Evolutionary conservation across 306 rosid species (phyloP).

Genomic region (Sechiopsis laciniata): DNA sequence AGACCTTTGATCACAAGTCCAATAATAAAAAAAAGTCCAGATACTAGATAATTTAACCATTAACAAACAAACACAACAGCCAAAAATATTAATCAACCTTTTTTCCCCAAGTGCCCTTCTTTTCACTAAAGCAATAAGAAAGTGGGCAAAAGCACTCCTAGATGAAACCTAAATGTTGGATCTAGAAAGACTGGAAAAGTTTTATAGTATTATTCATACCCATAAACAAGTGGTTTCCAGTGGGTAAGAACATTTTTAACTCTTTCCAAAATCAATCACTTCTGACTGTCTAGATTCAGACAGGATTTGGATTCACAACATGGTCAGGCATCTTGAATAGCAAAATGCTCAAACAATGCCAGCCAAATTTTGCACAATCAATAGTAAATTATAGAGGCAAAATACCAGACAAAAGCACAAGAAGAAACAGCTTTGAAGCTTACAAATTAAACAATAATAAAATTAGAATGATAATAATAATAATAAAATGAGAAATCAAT

Average conservation of each 20-base stretch:
- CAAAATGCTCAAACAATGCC: background rate
- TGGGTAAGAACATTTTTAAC: too few species aligned
- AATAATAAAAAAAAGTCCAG: too few species aligned
- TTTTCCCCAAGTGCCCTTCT: background rate
- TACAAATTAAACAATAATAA: background rate
- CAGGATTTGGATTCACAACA: background rate
- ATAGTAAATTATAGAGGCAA: background rate
- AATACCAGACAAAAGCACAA: background rate
- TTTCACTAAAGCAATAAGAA: too few species aligned
- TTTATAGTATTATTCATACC: too few species aligned
- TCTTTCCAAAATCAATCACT: background rate
- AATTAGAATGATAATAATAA: background rate
- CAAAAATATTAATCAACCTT: background rate
- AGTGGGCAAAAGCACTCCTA: background rate
- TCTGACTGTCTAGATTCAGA: background rate
- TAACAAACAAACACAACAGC: background rate
- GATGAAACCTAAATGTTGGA: background rate
- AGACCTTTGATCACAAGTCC: too few species aligned
- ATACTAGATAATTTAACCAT: too few species aligned
- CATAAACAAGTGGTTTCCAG: too few species aligned
- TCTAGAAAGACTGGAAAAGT: too few species aligned
- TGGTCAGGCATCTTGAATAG: background rate
- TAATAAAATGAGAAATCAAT: conserved; percentile 3
- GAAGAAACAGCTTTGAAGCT: background rate
- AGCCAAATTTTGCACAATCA: background rate